Percentiles rank a stretch among this genome's conserved stretches.
Conservation (phyloP, 2,329 filamentous ascomycete genomes). For the Cadophora malorum region DNA sequence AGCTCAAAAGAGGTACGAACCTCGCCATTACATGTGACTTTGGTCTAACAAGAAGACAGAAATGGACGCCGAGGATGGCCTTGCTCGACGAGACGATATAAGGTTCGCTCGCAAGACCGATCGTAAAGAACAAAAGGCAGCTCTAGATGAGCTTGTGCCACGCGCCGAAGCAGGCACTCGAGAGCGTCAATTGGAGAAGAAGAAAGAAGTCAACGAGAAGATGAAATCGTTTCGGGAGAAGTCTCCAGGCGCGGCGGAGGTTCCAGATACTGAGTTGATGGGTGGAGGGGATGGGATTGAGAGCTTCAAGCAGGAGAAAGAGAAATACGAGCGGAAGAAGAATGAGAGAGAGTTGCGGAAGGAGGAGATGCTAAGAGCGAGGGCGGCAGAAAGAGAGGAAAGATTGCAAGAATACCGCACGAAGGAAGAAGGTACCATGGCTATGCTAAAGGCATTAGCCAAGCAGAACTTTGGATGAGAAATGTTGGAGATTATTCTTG, state of each 20-base stretch:
- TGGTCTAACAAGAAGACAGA: conserved; percentile 36
- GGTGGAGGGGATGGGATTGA: conserved; percentile 69
- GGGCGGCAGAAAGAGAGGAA: conserved; percentile 81
- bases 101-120: conserved; percentile 69
- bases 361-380: conserved; percentile 80
- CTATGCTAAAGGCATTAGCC: conserved; percentile 79
- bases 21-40: not conserved
- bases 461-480: conserved; percentile 73
- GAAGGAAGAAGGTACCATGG: conserved; percentile 86
- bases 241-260: conserved; percentile 67
- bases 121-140: conserved; percentile 70
- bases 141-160: conserved; percentile 80
- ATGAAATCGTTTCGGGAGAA: conserved; percentile 76
- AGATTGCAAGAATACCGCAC: conserved; percentile 70
- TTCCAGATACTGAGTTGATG: conserved; percentile 79
- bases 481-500: not conserved
- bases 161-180: conserved; percentile 83
- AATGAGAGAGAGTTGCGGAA: conserved; percentile 82
- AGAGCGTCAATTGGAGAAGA: conserved; percentile 88
- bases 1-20: conserved; percentile 58
- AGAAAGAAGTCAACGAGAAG: conserved; percentile 71
- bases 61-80: conserved; percentile 55
- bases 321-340: conserved; percentile 73
- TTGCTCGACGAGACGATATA: conserved; percentile 55
- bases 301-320: conserved; percentile 72